Evolutionary conservation across 2,329 filamentous ascomycete species (phyloP).

Genomic region (Pseudophaeomoniella oleicola): DNA sequence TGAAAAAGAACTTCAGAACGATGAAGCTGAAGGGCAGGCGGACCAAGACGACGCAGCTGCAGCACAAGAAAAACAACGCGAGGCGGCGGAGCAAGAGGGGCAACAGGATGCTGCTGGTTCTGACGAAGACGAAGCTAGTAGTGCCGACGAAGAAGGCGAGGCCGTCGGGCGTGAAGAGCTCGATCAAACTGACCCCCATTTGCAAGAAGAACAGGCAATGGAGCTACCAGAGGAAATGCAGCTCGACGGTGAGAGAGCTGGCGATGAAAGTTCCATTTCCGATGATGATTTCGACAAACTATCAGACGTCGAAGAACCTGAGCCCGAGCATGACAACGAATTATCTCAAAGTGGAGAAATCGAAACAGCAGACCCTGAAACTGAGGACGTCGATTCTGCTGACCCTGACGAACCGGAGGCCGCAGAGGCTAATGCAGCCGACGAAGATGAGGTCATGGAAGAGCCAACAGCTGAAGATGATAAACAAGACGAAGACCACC

Average conservation of each 20-base stretch:
- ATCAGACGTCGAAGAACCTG: conserved; percentile 32
- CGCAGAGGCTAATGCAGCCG: conserved; percentile 18
- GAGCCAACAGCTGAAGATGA: conserved; percentile 21
- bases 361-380: conserved; percentile 12
- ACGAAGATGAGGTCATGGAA: conserved; percentile 17
- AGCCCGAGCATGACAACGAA: conserved; percentile 20
- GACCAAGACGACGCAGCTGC: conserved; percentile 32
- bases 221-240: conserved; percentile 83
- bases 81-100: conserved; percentile 45
- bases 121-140: conserved; percentile 26
- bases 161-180: conserved; percentile 47
- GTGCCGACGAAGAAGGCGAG: conserved; percentile 32
- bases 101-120: conserved; percentile 24
- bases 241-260: conserved; percentile 52
- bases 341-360: conserved; percentile 10
- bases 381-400: conserved; percentile 18
- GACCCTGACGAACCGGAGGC: conserved; percentile 17
- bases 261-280: conserved; percentile 33
- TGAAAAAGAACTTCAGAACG: conserved; percentile 58
- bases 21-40: conserved; percentile 50
- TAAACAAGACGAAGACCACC: conserved; percentile 18
- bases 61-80: conserved; percentile 37
- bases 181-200: conserved; percentile 57
- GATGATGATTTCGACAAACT: conserved; percentile 44
- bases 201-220: conserved; percentile 66